These are phyloP conservation scores for Talaromyces sp. DNA, from an alignment of 2,329 filamentous ascomycete genomes.

Conservation along the genomic window DNA sequence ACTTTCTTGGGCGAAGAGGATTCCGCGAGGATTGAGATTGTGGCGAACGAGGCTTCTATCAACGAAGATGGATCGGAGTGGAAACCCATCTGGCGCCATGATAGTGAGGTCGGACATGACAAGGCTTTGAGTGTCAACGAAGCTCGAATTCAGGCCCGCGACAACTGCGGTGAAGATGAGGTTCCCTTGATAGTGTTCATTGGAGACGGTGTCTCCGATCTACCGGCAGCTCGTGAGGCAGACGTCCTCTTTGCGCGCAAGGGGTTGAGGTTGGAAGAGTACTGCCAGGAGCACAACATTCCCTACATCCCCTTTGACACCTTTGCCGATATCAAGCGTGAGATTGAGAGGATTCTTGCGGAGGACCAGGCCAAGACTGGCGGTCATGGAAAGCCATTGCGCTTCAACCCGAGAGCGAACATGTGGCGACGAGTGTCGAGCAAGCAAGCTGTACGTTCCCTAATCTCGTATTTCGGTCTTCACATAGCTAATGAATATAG, in stretches of 20 bases:
- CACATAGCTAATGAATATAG: slow-evolving; percentile 18
- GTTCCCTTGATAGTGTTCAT: slow-evolving; percentile 67
- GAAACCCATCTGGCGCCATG: slow-evolving; percentile 66
- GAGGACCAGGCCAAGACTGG: slow-evolving; percentile 61
- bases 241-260: slow-evolving; percentile 65
- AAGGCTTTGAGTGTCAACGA: slow-evolving; percentile 64
- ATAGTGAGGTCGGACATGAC: slow-evolving; percentile 63
- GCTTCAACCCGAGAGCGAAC: slow-evolving; percentile 66
- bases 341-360: slow-evolving; percentile 56
- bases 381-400: slow-evolving; percentile 56
- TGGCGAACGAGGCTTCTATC: slow-evolving; percentile 65
- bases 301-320: slow-evolving; percentile 61
- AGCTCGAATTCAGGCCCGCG: slow-evolving; percentile 53
- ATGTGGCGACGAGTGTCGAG: slow-evolving; percentile 63
- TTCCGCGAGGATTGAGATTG: slow-evolving; percentile 60
- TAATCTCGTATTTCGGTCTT: slow-evolving; percentile 25
- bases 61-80: slow-evolving; percentile 51
- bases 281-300: slow-evolving; percentile 61
- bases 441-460: slow-evolving; percentile 48
- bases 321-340: slow-evolving; percentile 62
- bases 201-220: slow-evolving; percentile 65
- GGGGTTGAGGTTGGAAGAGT: slow-evolving; percentile 63
- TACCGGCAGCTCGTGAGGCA: slow-evolving; percentile 62
- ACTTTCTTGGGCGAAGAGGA: slow-evolving; percentile 61
- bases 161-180: slow-evolving; percentile 57